Evolutionary conservation across 139 green algal genomes (phyloP).

Genomic region (Ettlia oleoabundans): DNA sequence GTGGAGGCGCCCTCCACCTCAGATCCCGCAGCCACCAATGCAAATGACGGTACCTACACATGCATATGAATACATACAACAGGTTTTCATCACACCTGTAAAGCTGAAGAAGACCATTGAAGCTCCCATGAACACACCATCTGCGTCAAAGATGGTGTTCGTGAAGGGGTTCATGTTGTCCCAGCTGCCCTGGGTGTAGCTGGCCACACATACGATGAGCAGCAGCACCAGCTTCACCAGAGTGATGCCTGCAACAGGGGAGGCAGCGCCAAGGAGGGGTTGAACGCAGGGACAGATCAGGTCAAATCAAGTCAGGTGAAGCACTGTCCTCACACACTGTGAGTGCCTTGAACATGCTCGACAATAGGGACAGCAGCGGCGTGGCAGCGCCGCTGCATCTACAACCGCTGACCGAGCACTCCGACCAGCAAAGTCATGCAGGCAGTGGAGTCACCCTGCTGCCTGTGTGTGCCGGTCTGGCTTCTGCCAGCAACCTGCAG

Average conservation of each 20-base stretch:
- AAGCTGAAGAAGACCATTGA: not conserved
- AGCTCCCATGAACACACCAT: slow-evolving; percentile 13
- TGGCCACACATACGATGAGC: slow-evolving; percentile 16
- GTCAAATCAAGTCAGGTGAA: not conserved
- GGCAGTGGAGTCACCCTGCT: no score
- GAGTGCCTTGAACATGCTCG: not conserved
- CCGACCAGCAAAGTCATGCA: no score
- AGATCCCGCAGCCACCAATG: no score
- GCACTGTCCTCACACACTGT: not conserved
- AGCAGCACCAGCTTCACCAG: slow-evolving; percentile 39
- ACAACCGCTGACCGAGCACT: not conserved
- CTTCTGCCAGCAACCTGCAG: no score
- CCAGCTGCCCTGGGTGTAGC: not conserved
- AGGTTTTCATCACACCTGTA: no score
- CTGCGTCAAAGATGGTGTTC: slow-evolving; percentile 1
- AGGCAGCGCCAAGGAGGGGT: not conserved
- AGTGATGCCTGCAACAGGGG: not conserved
- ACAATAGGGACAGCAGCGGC: not conserved
- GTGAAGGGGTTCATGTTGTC: slow-evolving; percentile 12
- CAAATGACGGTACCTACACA: no score
- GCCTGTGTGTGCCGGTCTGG: no score
- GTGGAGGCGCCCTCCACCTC: no score
- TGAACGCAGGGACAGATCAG: not conserved
- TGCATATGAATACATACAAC: no score
- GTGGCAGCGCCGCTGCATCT: not conserved